phyloP scores from a whole-genome alignment of 2,329 filamentous ascomycete genomes.

The Ceratocystis papillata region DNA sequence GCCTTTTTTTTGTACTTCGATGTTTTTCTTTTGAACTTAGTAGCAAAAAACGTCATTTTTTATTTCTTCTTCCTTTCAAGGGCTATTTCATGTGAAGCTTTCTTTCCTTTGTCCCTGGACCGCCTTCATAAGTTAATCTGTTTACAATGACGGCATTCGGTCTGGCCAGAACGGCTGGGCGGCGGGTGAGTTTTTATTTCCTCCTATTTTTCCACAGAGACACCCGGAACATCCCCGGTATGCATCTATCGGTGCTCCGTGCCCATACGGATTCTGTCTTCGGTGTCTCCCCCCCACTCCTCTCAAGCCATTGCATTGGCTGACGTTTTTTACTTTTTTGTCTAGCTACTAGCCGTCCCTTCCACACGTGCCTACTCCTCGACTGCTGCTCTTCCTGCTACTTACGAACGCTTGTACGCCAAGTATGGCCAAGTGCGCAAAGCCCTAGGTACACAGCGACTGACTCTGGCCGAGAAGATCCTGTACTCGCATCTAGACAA shows the following conservation, averaged over 20 bases:
- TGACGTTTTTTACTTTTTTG: background rate
- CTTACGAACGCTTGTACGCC: slow-evolving; percentile 70
- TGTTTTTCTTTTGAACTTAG: too few relatives aligned
- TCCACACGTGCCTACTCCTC: slow-evolving; percentile 33
- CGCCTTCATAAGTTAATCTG: background rate
- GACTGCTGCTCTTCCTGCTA: slow-evolving; percentile 46
- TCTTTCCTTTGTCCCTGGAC: background rate
- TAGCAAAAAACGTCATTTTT: background rate
- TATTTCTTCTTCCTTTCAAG: background rate
- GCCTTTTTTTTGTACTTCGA: background rate
- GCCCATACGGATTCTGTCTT: background rate
- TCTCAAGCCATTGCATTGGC: background rate
- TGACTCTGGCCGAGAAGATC: slow-evolving; percentile 96
- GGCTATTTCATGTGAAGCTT: background rate
- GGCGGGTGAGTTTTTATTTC: slow-evolving; percentile 37
- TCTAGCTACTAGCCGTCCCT: slow-evolving; percentile 25
- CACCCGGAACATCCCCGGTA: background rate
- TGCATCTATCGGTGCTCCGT: background rate
- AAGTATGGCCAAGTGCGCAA: slow-evolving; percentile 64
- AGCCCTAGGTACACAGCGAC: slow-evolving; percentile 54
- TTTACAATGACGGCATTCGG: slow-evolving; percentile 42
- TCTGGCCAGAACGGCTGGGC: slow-evolving; percentile 40
- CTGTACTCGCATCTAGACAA: slow-evolving; percentile 91
- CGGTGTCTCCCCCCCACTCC: background rate
- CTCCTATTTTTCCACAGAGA: slow-evolving; percentile 16